Conservation (phyloP, 768 basidiomycete genomes). For the Xerocomellus dryophilus region DNA sequence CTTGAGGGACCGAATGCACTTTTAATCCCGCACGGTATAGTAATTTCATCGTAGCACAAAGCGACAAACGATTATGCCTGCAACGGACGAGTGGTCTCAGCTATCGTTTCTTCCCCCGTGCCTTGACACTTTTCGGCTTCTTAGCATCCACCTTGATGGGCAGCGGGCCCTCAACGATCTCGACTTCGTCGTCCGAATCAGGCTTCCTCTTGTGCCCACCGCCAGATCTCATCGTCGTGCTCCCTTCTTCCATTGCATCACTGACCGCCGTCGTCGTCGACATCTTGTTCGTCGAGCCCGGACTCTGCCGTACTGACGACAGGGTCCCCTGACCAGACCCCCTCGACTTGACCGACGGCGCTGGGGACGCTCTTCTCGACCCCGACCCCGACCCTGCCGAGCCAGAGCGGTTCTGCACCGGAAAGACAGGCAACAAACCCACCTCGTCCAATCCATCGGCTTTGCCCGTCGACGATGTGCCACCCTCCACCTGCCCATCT, state of each 20-base stretch:
- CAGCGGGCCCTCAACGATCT: slow-evolving; percentile 48
- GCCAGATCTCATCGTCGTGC: not conserved
- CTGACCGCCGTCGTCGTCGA: slow-evolving; percentile 42
- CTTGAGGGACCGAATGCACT: too few relatives aligned
- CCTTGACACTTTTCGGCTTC: slow-evolving; percentile 31
- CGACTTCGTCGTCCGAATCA: slow-evolving; percentile 53
- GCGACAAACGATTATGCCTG: too few relatives aligned
- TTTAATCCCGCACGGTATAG: too few relatives aligned
- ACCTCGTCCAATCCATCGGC: slow-evolving; percentile 32
- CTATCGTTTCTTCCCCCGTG: slow-evolving; percentile 44
- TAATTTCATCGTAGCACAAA: not conserved
- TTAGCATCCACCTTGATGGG: slow-evolving; percentile 38
- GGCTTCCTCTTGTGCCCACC: slow-evolving; percentile 49
- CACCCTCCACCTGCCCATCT: slow-evolving; percentile 16
- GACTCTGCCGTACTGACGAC: slow-evolving; percentile 44
- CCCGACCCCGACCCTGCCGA: slow-evolving; percentile 14
- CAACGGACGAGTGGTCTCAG: not conserved
- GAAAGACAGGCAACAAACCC: slow-evolving; percentile 27
- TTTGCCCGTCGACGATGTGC: slow-evolving; percentile 1
- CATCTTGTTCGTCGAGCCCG: slow-evolving; percentile 39
- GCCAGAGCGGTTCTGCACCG: slow-evolving; percentile 11
- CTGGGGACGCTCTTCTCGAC: slow-evolving; percentile 43
- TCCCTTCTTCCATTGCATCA: slow-evolving; percentile 46
- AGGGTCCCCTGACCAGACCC: slow-evolving; percentile 30
- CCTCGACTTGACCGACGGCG: slow-evolving; percentile 48